These are phyloP conservation scores for Trichoderma reesei DNA, from an alignment of 495 filamentous ascomycete genomes.

Conservation along the genomic window DNA sequence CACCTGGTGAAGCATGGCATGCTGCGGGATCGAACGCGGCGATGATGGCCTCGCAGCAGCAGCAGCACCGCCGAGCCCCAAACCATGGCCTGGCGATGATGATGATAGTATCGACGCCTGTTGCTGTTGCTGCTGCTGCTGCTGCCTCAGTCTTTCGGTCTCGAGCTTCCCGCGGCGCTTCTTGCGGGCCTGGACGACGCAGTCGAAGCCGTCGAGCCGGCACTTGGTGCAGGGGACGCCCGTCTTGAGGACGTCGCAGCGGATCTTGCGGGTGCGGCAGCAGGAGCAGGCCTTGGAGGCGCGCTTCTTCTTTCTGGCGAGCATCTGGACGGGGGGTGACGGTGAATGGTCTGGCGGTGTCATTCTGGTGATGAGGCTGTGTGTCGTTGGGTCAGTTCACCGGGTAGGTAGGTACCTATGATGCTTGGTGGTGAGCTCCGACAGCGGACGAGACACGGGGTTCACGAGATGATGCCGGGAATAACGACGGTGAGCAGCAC, in stretches of 20 bases:
- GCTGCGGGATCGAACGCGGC: constrained; percentile 3
- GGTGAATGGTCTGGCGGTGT: not conserved
- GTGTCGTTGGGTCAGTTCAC: not conserved
- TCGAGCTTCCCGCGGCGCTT: constrained; percentile 6
- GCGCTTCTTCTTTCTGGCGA: constrained; percentile 15
- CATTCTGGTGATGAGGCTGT: not conserved
- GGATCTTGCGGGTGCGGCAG: constrained; percentile 41
- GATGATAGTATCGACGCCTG: no score
- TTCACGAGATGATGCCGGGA: not conserved
- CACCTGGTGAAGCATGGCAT: constrained; percentile 11
- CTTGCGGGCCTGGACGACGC: constrained; percentile 19
- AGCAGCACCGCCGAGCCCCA: not conserved
- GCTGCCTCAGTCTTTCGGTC: not conserved
- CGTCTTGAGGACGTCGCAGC: constrained; percentile 40
- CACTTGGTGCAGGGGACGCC: constrained; percentile 43
- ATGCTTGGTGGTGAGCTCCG: not conserved
- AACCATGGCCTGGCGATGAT: not conserved
- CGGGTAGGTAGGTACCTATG: not conserved
- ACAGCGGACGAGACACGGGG: not conserved
- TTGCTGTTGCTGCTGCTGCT: no score
- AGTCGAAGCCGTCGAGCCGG: constrained; percentile 26
- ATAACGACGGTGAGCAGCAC: not conserved
- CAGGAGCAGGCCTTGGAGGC: constrained; percentile 38
- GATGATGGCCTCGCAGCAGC: not conserved
- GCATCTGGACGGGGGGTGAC: not conserved